Percentiles rank a stretch among this genome's conserved stretches.
Evolutionary conservation across 1,284 basidiomycete species (phyloP).

Genomic region (Apiotrichum akiyoshidainum): DNA sequence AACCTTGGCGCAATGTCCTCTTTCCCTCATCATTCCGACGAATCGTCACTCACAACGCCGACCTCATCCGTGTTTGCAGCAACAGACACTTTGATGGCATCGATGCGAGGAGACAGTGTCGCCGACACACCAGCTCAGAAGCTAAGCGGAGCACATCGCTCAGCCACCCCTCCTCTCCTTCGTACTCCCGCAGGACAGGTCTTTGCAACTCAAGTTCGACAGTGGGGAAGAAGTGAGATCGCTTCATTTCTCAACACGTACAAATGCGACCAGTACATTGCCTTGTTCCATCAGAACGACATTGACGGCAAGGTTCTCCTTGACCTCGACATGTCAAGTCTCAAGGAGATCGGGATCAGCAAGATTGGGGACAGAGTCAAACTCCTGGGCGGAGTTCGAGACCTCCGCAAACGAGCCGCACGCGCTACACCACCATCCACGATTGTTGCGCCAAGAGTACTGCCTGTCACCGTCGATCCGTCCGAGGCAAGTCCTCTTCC

Average conservation of each 20-base stretch:
- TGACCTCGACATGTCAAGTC: slow-evolving; percentile 76
- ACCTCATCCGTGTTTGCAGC: slow-evolving; percentile 31
- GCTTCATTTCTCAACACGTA: slow-evolving; percentile 38
- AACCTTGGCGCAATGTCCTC: slow-evolving; percentile 1
- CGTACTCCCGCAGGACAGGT: slow-evolving; percentile 25
- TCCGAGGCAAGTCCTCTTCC: slow-evolving; percentile 1
- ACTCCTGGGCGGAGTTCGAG: slow-evolving; percentile 77
- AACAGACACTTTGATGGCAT: neutral
- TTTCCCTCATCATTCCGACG: slow-evolving; percentile 4
- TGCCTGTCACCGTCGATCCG: neutral
- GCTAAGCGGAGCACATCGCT: slow-evolving; percentile 10
- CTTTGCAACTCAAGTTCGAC: slow-evolving; percentile 36
- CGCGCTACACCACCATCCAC: slow-evolving; percentile 4
- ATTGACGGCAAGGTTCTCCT: slow-evolving; percentile 83
- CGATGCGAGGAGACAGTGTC: neutral
- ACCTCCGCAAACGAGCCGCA: slow-evolving; percentile 58
- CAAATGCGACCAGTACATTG: slow-evolving; percentile 67
- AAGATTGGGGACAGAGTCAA: slow-evolving; percentile 87
- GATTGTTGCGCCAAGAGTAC: neutral
- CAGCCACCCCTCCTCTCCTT: slow-evolving; percentile 37
- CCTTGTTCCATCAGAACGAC: slow-evolving; percentile 73
- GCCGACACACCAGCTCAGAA: neutral
- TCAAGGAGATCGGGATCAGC: slow-evolving; percentile 82
- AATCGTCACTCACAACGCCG: slow-evolving; percentile 29
- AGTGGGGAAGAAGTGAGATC: slow-evolving; percentile 41